Evolutionary conservation across 495 filamentous ascomycete genomes (phyloP).

Genomic region (Hypomontagnella monticulosa): DNA sequence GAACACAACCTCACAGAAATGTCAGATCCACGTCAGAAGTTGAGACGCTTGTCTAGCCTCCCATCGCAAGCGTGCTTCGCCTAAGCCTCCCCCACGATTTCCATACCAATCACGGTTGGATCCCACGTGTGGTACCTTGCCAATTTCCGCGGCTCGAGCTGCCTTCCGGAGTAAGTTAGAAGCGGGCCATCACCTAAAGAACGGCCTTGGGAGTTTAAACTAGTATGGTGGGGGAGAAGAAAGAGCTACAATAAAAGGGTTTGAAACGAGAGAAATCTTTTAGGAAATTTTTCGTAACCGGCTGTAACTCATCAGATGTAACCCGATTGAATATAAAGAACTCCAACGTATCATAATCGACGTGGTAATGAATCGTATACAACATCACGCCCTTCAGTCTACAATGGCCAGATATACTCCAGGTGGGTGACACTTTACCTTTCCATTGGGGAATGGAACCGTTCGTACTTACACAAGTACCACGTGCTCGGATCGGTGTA

Average conservation of each 20-base stretch:
- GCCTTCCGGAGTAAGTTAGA: constrained; percentile 28
- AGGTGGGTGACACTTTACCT: neutral
- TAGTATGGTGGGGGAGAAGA: constrained; percentile 26
- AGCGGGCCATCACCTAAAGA: constrained; percentile 3
- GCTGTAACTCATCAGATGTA: neutral
- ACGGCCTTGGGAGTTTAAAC: constrained; percentile 5
- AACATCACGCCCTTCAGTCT: too few relatives aligned
- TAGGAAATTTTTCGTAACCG: neutral
- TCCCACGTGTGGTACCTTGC: constrained; percentile 31
- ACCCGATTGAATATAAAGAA: too few relatives aligned
- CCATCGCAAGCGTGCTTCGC: constrained; percentile 13
- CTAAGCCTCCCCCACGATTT: constrained; percentile 36
- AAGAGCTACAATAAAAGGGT: neutral
- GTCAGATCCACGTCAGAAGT: constrained; percentile 34
- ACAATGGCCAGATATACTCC: neutral
- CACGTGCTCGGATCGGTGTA: neutral
- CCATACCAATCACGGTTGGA: constrained; percentile 20
- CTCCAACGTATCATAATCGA: too few relatives aligned
- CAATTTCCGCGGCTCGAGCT: constrained; percentile 31
- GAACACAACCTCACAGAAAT: constrained; percentile 15
- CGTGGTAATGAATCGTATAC: too few relatives aligned
- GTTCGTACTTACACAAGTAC: neutral
- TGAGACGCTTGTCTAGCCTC: constrained; percentile 21
- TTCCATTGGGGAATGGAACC: neutral
- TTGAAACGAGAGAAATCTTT: neutral